Evolutionary conservation across 768 basidiomycete genomes (phyloP), one percentile per base, ranked within the genome.

Genomic region (Piloderma croceum): DNA sequence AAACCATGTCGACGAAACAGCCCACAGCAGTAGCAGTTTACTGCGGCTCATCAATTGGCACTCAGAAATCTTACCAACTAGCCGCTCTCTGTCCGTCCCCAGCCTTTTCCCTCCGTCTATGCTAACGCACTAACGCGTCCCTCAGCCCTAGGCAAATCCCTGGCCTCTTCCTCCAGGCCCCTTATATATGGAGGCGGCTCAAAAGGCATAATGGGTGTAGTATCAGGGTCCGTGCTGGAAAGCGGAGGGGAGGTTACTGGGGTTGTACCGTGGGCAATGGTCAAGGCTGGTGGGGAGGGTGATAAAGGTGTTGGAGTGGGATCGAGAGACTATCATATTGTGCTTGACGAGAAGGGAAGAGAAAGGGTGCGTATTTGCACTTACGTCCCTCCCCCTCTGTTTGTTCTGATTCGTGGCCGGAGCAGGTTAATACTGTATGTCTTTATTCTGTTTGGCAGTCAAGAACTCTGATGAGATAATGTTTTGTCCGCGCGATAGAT

Each of bases 151-250:
- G 92, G 88, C 27, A 60, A 65, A 32, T 86, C 90, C 0, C 63
- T 94, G 20, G 88, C 79, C 3, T 59, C 60, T 6, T 61, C 71
- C 13, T 65, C 71, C 0, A 68, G 81, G 3, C 74, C 79, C 4
- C 69, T 96, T 12, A 74, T 97, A 2, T 97, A 96, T 56, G 92
- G 92, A 2, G 92, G 92, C 6, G 92, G 90, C 1, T 69, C 71
- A 15, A 69, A 70, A 32, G 92, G 92, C 2, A 70, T 94, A 46
- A 96, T 96, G 92, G 92, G 92, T 46, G 60, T 75, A 33, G 79
- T 92, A 7, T 85, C 88, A 0, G 63, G 68, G 10, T 64, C 83
- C 1, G 82, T 74, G 1, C 64, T 86, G 6, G 69, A 81, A 43
- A 63, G 65, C 3, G 83, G 84, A 7, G 89, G 90, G 1, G 64